phyloP scores from a whole-genome alignment of 495 filamentous ascomycete species.

The Tuber microsphaerosporum region DNA sequence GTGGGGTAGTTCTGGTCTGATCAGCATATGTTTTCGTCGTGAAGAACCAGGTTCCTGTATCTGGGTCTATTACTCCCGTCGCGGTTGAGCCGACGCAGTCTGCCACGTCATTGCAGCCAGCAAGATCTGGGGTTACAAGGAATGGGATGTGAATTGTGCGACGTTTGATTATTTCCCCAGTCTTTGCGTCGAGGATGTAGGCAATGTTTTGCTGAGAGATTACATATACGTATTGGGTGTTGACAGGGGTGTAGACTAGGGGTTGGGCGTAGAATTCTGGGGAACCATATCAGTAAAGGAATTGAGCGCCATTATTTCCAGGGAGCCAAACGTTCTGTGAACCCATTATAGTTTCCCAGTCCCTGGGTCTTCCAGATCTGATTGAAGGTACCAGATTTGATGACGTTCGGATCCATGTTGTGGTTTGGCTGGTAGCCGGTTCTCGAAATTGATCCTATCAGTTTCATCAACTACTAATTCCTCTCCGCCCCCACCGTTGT shows the following conservation, averaged over 20 bases:
- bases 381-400: conserved; percentile 37
- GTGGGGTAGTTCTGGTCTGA: conserved; percentile 32
- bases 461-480: conserved; percentile 13
- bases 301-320: not conserved
- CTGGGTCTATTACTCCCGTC: conserved; percentile 50
- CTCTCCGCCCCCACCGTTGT: too few relatives aligned
- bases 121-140: conserved; percentile 43
- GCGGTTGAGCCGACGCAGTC: conserved; percentile 47
- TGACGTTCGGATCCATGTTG: conserved; percentile 37
- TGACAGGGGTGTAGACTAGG: conserved; percentile 35
- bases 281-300: conserved; percentile 1
- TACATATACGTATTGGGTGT: conserved; percentile 46
- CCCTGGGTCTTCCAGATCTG: conserved; percentile 36
- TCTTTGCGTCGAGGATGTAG: conserved; percentile 48
- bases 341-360: conserved; percentile 38
- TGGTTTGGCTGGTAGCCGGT: conserved; percentile 36
- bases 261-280: conserved; percentile 41
- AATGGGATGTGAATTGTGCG: conserved; percentile 48
- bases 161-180: conserved; percentile 44
- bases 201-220: conserved; percentile 48
- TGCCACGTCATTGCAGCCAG: conserved; percentile 48
- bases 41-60: conserved; percentile 46
- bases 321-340: conserved; percentile 29
- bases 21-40: conserved; percentile 46
- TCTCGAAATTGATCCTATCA: conserved; percentile 23